Percentiles rank a stretch among this genome's conserved stretches.
Evolutionary conservation across 148 eudicot species (phyloP).

Genomic region (Limonium bicolor): DNA sequence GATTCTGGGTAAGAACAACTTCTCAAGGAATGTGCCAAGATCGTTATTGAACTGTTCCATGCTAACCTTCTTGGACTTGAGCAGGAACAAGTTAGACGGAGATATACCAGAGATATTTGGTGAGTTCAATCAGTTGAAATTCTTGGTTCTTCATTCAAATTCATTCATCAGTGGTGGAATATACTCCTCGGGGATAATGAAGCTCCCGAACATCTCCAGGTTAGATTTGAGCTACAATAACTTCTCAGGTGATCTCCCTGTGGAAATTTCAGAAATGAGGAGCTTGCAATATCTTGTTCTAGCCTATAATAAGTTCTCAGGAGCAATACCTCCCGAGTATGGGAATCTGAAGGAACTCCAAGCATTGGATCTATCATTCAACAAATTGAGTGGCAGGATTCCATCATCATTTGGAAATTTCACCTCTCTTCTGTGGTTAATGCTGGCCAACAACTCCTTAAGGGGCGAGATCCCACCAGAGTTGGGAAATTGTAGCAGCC

Average conservation of each 20-base stretch:
- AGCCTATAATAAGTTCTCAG: slow-evolving; percentile 47
- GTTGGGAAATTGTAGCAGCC: slow-evolving; percentile 75
- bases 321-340: slow-evolving; percentile 56
- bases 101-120: slow-evolving; percentile 62
- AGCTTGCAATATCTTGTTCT: slow-evolving; percentile 47
- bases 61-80: slow-evolving; percentile 52
- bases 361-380: slow-evolving; percentile 77
- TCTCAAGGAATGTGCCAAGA: slow-evolving; percentile 55
- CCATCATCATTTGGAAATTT: slow-evolving; percentile 65
- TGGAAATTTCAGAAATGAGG: slow-evolving; percentile 33
- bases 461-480: slow-evolving; percentile 70
- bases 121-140: slow-evolving; percentile 38
- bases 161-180: slow-evolving; percentile 48
- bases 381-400: slow-evolving; percentile 45
- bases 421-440: slow-evolving; percentile 73
- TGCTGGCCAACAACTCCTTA: slow-evolving; percentile 74
- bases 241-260: slow-evolving; percentile 62
- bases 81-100: slow-evolving; percentile 45
- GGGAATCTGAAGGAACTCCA: slow-evolving; percentile 44
- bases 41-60: slow-evolving; percentile 34
- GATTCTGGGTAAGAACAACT: slow-evolving; percentile 50
- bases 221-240: slow-evolving; percentile 70
- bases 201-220: slow-evolving; percentile 33
- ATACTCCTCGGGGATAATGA: slow-evolving; percentile 52
- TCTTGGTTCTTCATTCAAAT: slow-evolving; percentile 50